phyloP scores from a whole-genome alignment of 169 alveolate species.

The Toxoplasma gondii region DNA sequence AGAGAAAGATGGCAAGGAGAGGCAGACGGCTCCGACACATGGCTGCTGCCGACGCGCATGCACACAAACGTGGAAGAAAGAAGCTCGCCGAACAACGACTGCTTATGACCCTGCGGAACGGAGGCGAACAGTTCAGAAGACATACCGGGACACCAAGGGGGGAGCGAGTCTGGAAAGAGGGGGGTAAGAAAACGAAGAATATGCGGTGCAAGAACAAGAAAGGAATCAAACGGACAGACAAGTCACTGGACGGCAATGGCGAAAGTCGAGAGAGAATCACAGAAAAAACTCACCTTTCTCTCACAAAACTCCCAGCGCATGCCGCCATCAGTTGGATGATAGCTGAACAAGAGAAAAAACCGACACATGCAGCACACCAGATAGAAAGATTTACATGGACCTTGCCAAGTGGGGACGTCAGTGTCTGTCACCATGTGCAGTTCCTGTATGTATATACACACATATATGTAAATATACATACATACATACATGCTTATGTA shows the following conservation, averaged over 20 bases:
- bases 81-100: too few relatives aligned
- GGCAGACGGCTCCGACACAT: too few relatives aligned
- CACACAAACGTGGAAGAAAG: too few relatives aligned
- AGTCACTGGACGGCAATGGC: too few relatives aligned
- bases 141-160: background rate
- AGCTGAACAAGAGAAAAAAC: constrained; percentile 2
- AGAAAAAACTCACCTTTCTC: background rate
- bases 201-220: background rate
- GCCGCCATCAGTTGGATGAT: constrained; percentile 31
- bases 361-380: background rate
- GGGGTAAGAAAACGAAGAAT: background rate
- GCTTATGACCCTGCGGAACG: too few relatives aligned
- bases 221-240: background rate
- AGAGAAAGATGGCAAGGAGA: too few relatives aligned
- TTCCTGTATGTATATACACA: background rate
- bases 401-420: background rate
- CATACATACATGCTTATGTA: background rate
- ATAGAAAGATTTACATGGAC: background rate
- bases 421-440: background rate
- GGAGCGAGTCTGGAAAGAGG: background rate
- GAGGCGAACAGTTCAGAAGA: background rate
- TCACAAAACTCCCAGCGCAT: constrained; percentile 31
- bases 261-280: background rate
- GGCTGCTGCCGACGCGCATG: too few relatives aligned
- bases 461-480: background rate